A percentile compares a stretch with the other conserved stretches of the same genome.
Conservation (phyloP, 2,329 filamentous ascomycete genomes). For the Cladophialophora exuberans region DNA sequence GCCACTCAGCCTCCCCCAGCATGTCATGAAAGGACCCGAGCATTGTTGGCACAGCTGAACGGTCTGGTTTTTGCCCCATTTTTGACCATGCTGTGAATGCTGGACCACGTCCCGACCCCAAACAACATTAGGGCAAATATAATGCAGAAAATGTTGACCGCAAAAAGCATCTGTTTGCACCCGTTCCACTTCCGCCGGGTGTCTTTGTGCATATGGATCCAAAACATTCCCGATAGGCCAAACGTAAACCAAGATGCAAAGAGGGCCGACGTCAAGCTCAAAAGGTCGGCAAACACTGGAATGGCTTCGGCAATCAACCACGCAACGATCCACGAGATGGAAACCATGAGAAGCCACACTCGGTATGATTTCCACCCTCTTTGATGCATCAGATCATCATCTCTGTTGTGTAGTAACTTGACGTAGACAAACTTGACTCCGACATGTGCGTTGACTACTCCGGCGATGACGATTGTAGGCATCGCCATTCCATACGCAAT, state of each 20-base stretch:
- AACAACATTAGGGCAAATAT: conserved; percentile 29
- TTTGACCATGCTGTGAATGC: conserved; percentile 31
- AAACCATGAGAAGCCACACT: conserved; percentile 63
- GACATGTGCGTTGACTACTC: conserved; percentile 71
- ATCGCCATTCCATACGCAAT: conserved; percentile 70
- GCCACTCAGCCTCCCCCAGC: no score
- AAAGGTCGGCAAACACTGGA: conserved; percentile 68
- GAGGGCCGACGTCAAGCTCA: conserved; percentile 65
- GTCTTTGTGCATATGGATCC: conserved; percentile 24
- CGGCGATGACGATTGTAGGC: conserved; percentile 72
- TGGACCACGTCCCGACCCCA: conserved; percentile 35
- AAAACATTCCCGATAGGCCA: conserved; percentile 40
- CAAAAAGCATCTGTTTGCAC: conserved; percentile 14
- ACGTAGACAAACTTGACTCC: conserved; percentile 69
- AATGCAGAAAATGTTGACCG: conserved; percentile 26
- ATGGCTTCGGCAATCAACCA: conserved; percentile 72
- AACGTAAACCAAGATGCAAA: conserved; percentile 71
- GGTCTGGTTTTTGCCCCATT: conserved; percentile 21
- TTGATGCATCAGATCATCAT: conserved; percentile 57
- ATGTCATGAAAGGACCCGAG: conserved; percentile 4
- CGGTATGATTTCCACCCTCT: conserved; percentile 56
- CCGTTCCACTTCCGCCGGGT: conserved; percentile 9
- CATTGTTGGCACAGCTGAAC: conserved; percentile 19
- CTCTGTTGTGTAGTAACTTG: conserved; percentile 56
- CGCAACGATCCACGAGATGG: conserved; percentile 61